A percentile compares a stretch with the other conserved stretches of the same genome.
These are phyloP conservation scores for Baudoinia panamericana DNA, from an alignment of 495 filamentous ascomycete species.

Conservation along the genomic window DNA sequence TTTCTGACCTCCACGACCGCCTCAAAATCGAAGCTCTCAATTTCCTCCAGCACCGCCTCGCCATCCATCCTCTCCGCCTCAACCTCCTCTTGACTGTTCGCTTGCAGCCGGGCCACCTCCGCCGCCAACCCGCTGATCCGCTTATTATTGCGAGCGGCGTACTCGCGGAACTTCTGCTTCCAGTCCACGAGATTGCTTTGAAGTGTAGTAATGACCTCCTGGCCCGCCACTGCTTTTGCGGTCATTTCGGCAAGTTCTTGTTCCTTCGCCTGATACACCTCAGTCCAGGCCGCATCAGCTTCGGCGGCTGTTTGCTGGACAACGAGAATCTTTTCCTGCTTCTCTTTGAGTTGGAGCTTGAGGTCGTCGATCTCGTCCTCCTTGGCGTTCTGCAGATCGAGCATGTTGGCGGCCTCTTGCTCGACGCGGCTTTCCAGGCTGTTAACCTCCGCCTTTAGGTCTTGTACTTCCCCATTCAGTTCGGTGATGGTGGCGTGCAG, in stretches of 20 bases:
- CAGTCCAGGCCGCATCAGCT: constrained; percentile 11
- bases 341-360: constrained; percentile 8
- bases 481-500: constrained; percentile 1
- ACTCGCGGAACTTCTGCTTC: constrained; percentile 4
- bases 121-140: constrained; percentile 1
- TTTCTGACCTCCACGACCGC: not conserved
- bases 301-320: constrained; percentile 12
- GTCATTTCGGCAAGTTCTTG: constrained; percentile 8
- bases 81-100: constrained; percentile 5
- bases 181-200: not conserved
- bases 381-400: constrained; percentile 12
- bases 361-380: constrained; percentile 14
- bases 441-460: constrained; percentile 6
- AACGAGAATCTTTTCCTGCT: constrained; percentile 12
- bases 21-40: constrained; percentile 6
- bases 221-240: not conserved
- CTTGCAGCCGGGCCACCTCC: constrained; percentile 1
- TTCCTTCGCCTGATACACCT: constrained; percentile 8
- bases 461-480: not conserved
- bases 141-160: not conserved
- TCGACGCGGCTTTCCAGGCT: constrained; percentile 19
- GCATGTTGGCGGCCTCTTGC: constrained; percentile 17
- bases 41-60: constrained; percentile 1
- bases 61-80: constrained; percentile 2
- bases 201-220: not conserved